These are phyloP conservation scores for Mycena maculata DNA, from an alignment of 768 basidiomycete species.

Conservation along the genomic window DNA sequence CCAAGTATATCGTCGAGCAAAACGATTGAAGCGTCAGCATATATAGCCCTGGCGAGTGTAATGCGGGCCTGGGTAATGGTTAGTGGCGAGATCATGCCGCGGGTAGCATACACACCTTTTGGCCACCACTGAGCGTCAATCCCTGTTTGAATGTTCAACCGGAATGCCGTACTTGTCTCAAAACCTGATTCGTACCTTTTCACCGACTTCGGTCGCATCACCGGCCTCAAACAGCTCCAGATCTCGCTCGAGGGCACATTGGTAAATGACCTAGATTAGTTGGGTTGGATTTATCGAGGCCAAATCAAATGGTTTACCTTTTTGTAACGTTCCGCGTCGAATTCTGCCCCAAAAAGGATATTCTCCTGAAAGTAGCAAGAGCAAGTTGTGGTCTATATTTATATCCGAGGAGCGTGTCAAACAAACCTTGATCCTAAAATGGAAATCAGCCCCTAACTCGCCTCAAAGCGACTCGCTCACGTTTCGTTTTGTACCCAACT, in stretches of 20 bases:
- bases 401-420: not conserved
- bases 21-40: conserved; percentile 53
- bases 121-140: conserved; percentile 55
- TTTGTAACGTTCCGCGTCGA: conserved; percentile 83
- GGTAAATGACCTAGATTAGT: conserved; percentile 61
- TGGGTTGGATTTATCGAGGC: too few species aligned
- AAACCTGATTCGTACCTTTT: conserved; percentile 46
- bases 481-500: conserved; percentile 81
- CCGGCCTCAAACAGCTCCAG: conserved; percentile 77
- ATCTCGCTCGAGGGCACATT: conserved; percentile 81
- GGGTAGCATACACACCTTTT: conserved; percentile 55
- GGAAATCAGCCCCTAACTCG: too few species aligned
- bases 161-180: not conserved
- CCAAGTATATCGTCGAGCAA: conserved; percentile 60
- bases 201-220: conserved; percentile 70
- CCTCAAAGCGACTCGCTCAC: too few species aligned
- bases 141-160: conserved; percentile 41
- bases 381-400: not conserved
- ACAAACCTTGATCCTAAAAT: conserved; percentile 8
- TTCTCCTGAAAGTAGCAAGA: conserved; percentile 64
- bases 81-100: conserved; percentile 39
- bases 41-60: conserved; percentile 58
- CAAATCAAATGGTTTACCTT: too few species aligned
- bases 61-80: conserved; percentile 47
- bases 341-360: conserved; percentile 83